Base-by-base conservation (phyloP, 1,139 yeast genomes). In the Taphrina wiesneri region DNA sequence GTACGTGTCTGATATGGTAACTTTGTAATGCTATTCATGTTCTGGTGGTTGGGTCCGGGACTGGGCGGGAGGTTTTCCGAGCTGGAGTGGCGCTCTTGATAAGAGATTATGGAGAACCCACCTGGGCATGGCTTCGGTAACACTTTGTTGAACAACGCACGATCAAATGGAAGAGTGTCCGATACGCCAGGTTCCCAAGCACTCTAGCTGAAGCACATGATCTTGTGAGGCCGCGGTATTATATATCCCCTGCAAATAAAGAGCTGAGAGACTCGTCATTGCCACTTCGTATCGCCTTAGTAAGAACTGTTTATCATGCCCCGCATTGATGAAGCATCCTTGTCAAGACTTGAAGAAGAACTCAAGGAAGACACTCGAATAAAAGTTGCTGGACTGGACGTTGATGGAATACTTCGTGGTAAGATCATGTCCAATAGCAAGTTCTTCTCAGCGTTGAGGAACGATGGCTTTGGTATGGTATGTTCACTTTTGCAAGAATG, bases 371-470 rank as follows among this genome's bases (percentile, higher is more conserved):
- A 75, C 67, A 52, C 65, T 25, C 69, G 72, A 56, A 73, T 75
- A 67, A 76, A 77, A 67, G 75, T 76, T 11, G 78, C 78, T 3
- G 79, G 79, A 6, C 69, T 77, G 39, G 79, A 77, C 65, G 76
- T 72, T 28, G 79, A 77, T 54, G 79, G 79, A 47, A 74, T 76
- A 41, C 71, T 75, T 26, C 72, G 79, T 13, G 79, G 79, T 34
- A 77, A 77, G 70, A 70, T 77, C 69, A 74, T 77, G 56, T 73
- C 77, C 43, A 72, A 70, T 49, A 54, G 67, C 51, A 77, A 77
- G 72, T 75, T 76, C 63, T 65, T 73, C 13, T 73, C 76, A 17
- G 63, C 67, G 5, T 71, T 73, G 30, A 63, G 71, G 26, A 69
- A 70, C 9, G 70, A 68, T 19, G 78, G 78, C 11, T 75, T 77